These are phyloP conservation scores for Mytilinidion resinicola DNA, from an alignment of 495 filamentous ascomycete species.

Conservation along the genomic window DNA sequence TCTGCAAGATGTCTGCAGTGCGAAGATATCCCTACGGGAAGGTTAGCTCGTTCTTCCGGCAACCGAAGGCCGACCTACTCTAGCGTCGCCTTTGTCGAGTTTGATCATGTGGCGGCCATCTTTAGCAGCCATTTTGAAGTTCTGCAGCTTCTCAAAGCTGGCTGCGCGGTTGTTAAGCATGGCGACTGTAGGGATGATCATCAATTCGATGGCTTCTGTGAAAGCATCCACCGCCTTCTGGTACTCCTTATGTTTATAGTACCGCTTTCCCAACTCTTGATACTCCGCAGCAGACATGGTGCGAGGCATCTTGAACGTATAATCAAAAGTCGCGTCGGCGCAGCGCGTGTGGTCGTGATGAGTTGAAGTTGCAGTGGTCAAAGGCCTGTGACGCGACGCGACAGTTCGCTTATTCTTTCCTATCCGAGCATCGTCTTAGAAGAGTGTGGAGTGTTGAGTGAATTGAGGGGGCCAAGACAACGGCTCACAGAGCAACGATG, in stretches of 20 bases:
- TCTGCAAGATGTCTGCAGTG: constrained; percentile 54
- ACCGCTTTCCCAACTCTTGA: constrained; percentile 14
- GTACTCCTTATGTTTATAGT: constrained; percentile 31
- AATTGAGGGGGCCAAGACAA: too few species aligned
- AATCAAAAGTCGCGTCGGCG: neutral
- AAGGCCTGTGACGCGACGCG: too few species aligned
- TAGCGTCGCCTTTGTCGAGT: constrained; percentile 42
- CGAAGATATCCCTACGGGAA: constrained; percentile 54
- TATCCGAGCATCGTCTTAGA: too few species aligned
- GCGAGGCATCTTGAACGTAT: constrained; percentile 8
- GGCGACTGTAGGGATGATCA: constrained; percentile 23
- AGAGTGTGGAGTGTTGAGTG: too few species aligned
- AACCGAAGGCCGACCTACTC: constrained; percentile 33
- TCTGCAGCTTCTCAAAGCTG: constrained; percentile 51
- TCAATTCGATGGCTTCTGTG: constrained; percentile 28
- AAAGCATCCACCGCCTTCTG: constrained; percentile 29
- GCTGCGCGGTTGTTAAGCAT: constrained; percentile 58
- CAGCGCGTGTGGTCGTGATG: too few species aligned
- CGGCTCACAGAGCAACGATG: too few species aligned
- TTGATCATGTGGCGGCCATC: constrained; percentile 58
- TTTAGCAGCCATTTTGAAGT: constrained; percentile 47
- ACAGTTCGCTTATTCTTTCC: too few species aligned
- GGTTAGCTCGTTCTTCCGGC: neutral
- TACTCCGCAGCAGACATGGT: constrained; percentile 21
- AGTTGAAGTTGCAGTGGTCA: too few species aligned